A percentile compares a stretch with the other conserved stretches of the same genome.
phyloP scores from a whole-genome alignment of 2,329 filamentous ascomycete species.

The Sporothrix euskadiensis region DNA sequence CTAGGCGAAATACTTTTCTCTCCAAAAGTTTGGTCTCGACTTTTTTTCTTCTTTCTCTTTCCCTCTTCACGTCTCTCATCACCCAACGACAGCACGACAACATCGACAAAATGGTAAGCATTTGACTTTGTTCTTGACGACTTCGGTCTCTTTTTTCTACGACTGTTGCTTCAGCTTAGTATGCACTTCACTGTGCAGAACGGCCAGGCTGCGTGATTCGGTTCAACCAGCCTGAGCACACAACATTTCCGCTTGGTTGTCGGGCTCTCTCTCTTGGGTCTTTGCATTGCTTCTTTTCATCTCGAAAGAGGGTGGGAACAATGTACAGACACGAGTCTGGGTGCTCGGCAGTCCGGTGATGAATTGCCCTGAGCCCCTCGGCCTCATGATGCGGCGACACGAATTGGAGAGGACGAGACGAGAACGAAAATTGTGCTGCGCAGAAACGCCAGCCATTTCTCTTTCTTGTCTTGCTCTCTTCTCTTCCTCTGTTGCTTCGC shows the following conservation, averaged over 20 bases:
- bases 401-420: neutral
- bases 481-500: neutral
- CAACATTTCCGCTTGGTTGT: constrained; percentile 27
- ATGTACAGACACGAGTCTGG: neutral
- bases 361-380: constrained; percentile 64
- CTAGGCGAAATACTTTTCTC: constrained; percentile 20
- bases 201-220: constrained; percentile 30
- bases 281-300: constrained; percentile 39
- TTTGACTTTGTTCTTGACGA: constrained; percentile 44
- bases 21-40: constrained; percentile 5
- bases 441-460: constrained; percentile 51
- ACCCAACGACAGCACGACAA: constrained; percentile 43
- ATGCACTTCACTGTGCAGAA: constrained; percentile 32
- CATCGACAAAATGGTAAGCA: constrained; percentile 64
- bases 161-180: constrained; percentile 36
- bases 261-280: constrained; percentile 28
- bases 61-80: constrained; percentile 37
- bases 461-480: neutral
- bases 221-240: constrained; percentile 28
- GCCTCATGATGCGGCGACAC: constrained; percentile 25
- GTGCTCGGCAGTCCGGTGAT: constrained; percentile 46
- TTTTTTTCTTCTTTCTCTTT: constrained; percentile 21
- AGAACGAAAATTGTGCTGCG: constrained; percentile 39
- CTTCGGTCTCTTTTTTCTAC: constrained; percentile 34
- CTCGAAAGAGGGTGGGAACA: constrained; percentile 40